Percentiles rank a stretch among this genome's conserved stretches.
phyloP scores from a whole-genome alignment of 257 asterid genomes.

The Linderniella brevidens region DNA sequence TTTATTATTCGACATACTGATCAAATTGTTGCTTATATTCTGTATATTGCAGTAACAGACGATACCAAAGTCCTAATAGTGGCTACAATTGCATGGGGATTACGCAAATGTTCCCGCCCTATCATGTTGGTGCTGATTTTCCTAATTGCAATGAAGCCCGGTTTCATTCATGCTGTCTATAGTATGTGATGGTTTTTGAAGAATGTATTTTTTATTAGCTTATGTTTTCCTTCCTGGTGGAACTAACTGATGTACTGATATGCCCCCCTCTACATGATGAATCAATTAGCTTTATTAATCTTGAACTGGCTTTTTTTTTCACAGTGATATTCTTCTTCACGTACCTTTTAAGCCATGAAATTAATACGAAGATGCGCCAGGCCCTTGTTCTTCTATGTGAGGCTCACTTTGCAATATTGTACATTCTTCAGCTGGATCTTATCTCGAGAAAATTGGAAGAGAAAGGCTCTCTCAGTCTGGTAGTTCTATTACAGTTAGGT shows the following conservation, averaged over 20 bases:
- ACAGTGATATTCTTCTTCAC: constrained; percentile 88
- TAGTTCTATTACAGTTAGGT: constrained; percentile 79
- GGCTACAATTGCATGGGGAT: constrained; percentile 98
- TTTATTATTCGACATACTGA: too few relatives aligned
- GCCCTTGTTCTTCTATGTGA: constrained; percentile 85
- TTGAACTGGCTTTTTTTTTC: constrained; percentile 20
- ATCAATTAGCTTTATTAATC: too few relatives aligned
- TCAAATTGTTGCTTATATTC: constrained; percentile 6
- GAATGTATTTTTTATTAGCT: background rate
- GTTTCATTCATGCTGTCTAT: constrained; percentile 83
- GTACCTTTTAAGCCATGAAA: constrained; percentile 70
- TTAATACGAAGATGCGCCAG: constrained; percentile 61
- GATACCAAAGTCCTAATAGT: constrained; percentile 84
- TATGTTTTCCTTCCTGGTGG: background rate
- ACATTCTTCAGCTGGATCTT: constrained; percentile 82
- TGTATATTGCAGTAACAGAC: constrained; percentile 56
- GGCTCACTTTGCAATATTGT: constrained; percentile 73
- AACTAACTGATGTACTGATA: too few relatives aligned
- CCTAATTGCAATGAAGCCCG: constrained; percentile 86
- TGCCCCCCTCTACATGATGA: too few relatives aligned
- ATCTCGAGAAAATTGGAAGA: constrained; percentile 53
- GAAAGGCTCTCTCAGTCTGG: constrained; percentile 48
- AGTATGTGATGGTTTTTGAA: constrained; percentile 35
- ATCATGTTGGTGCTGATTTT: constrained; percentile 77
- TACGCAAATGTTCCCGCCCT: constrained; percentile 89